Base-by-base conservation (phyloP, 805 yeast genomes). In the Jamesozyma jinghongensis region DNA sequence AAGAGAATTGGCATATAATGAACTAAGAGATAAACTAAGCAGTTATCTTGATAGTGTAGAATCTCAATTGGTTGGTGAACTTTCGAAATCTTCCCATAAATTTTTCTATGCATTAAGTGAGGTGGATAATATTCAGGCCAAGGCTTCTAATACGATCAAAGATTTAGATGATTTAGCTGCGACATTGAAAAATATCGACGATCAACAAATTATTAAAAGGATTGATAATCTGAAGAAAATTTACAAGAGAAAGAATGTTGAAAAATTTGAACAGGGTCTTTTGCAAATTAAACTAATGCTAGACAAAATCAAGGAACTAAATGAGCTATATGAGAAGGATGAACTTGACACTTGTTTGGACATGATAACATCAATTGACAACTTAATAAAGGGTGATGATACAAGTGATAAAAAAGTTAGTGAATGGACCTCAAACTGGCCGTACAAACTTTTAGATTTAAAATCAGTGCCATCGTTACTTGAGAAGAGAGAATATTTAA, bases 21-120 rank as follows among this genome's bases (percentile, higher is more conserved):
- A 77, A 8, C 59, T 88, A 14, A 95, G 82, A 53, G 94, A 86
- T 34, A 79, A 77, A 54, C 65, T 90, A 27, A 83, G 92, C 3
- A 78, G 79, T 62, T 86, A 87, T 54, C 67, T 92, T 41, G 97
- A 92, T 56, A 70, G 78, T 0, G 86, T 90, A 1, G 98, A 90
- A 61, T 69, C 84, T 29, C 80, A 82, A 45, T 64, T 90, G 32
- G 82, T 88, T 16, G 70, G 75, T 31, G 95, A 87, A 59, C 86
- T 92, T 26, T 81, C 95, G 3, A 74, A 75, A 47, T 82, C 95
- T 0, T 85, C 96, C 0, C 77, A 78, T 40, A 79, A 88, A 6
- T 90, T 92, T 55, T 87, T 87, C 62, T 77, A 77, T 38, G 88
- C 96, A 0, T 66, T 94, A 40, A 85, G 79, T 40, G 94, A 86